phyloP scores from a whole-genome alignment of 1,284 basidiomycete species.

The Quambalaria eucalypti region DNA sequence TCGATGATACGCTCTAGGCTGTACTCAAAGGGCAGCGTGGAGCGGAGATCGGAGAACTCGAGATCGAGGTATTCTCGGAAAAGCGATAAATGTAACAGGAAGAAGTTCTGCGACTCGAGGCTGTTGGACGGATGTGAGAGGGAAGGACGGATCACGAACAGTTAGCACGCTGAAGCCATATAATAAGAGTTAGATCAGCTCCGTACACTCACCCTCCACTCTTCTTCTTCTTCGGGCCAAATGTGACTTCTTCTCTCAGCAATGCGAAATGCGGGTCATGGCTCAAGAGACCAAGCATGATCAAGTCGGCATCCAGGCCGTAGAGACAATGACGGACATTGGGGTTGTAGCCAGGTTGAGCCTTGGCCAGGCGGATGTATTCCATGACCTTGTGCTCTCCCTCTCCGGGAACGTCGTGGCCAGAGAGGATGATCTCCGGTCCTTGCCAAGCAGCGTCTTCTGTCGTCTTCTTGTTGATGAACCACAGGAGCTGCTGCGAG shows the following conservation, averaged over 20 bases:
- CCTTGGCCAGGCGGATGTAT: conserved; percentile 86
- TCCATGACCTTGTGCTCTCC: conserved; percentile 99
- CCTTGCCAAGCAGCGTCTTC: conserved; percentile 61
- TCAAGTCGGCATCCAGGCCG: conserved; percentile 93
- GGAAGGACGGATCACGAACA: background rate
- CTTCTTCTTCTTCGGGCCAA: conserved; percentile 64
- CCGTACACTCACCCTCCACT: too few species aligned
- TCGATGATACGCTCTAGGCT: conserved; percentile 89
- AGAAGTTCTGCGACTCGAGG: conserved; percentile 82
- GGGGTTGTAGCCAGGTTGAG: conserved; percentile 87
- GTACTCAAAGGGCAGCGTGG: conserved; percentile 56
- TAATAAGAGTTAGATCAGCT: background rate
- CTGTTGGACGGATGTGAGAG: background rate
- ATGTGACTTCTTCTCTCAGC: conserved; percentile 94
- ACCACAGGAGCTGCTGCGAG: conserved; percentile 85
- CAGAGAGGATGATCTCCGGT: conserved; percentile 76
- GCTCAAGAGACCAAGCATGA: conserved; percentile 93
- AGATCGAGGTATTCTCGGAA: conserved; percentile 94
- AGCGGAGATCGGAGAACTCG: conserved; percentile 61
- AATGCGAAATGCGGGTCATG: conserved; percentile 99
- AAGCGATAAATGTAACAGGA: conserved; percentile 83
- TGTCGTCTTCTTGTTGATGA: conserved; percentile 54
- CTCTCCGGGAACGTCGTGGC: conserved; percentile 95
- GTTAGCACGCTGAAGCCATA: too few species aligned
- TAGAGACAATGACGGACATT: conserved; percentile 94